A percentile compares a stretch with the other conserved stretches of the same genome.
Evolutionary conservation across 345 rosid genomes (phyloP).

Genomic region (Geranium brycei): DNA sequence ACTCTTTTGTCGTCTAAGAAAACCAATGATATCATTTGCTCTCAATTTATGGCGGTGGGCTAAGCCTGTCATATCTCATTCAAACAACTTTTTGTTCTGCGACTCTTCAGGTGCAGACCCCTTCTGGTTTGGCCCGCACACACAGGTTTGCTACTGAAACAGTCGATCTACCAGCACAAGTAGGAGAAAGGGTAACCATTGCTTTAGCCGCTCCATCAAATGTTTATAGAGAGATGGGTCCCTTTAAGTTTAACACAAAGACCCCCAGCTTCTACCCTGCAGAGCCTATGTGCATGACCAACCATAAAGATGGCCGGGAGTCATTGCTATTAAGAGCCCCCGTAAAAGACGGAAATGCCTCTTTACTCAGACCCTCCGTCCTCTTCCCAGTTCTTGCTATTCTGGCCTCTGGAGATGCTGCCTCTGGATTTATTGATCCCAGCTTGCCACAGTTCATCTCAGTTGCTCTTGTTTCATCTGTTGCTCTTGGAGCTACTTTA

Average conservation of each 20-base stretch:
- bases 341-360: conserved; percentile 41
- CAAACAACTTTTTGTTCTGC: conserved; percentile 6
- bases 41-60: background rate
- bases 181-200: conserved; percentile 86
- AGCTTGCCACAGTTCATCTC: conserved; percentile 76
- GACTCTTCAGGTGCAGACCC: conserved; percentile 55
- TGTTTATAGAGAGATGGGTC: conserved; percentile 69
- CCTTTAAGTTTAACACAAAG: conserved; percentile 70
- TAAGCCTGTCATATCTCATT: background rate
- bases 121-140: conserved; percentile 77
- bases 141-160: conserved; percentile 90
- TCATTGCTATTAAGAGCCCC: conserved; percentile 62
- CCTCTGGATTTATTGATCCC: conserved; percentile 73
- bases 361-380: conserved; percentile 46
- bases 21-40: background rate
- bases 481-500: conserved; percentile 61
- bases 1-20: background rate
- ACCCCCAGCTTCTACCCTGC: conserved; percentile 63
- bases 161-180: conserved; percentile 85
- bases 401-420: conserved; percentile 86
- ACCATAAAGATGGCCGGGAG: conserved; percentile 66
- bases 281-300: conserved; percentile 84
- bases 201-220: conserved; percentile 72
- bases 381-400: conserved; percentile 59
- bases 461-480: conserved; percentile 55